Conservation (phyloP, 176 grass and related monocot species). For the Cenchrus purpureus region DNA sequence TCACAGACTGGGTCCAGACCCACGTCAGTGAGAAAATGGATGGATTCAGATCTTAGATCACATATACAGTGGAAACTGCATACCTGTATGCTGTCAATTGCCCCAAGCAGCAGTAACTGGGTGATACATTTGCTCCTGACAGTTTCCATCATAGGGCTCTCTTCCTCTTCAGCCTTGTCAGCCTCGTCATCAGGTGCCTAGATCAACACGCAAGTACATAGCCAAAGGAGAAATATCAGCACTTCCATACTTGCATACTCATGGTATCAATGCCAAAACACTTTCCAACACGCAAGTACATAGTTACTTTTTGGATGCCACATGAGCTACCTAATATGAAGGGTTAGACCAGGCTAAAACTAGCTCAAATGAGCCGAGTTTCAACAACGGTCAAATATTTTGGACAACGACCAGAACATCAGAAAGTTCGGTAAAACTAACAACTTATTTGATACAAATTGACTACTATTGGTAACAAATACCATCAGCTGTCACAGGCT, state of each 20-base stretch:
- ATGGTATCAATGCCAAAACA: constrained; percentile 15
- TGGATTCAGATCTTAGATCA: constrained; percentile 6
- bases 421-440: constrained; percentile 16
- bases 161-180: constrained; percentile 71
- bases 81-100: constrained; percentile 98
- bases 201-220: constrained; percentile 44
- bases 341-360: constrained; percentile 22
- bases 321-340: constrained; percentile 16
- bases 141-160: constrained; percentile 83
- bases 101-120: constrained; percentile 85
- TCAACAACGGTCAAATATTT: constrained; percentile 15
- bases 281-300: not conserved
- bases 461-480: constrained; percentile 1
- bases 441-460: constrained; percentile 6
- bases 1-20: not conserved
- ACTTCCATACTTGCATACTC: constrained; percentile 2
- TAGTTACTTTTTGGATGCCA: constrained; percentile 8
- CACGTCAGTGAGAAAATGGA: constrained; percentile 6
- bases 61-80: constrained; percentile 18
- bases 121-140: constrained; percentile 98
- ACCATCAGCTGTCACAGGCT: not conserved
- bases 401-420: not conserved
- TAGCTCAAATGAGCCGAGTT: not conserved
- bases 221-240: constrained; percentile 38
- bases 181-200: constrained; percentile 61